A percentile compares a stretch with the other conserved stretches of the same genome.
Conservation (phyloP, 2,329 filamentous ascomycete genomes). For the Dothideomycetes sp. region DNA sequence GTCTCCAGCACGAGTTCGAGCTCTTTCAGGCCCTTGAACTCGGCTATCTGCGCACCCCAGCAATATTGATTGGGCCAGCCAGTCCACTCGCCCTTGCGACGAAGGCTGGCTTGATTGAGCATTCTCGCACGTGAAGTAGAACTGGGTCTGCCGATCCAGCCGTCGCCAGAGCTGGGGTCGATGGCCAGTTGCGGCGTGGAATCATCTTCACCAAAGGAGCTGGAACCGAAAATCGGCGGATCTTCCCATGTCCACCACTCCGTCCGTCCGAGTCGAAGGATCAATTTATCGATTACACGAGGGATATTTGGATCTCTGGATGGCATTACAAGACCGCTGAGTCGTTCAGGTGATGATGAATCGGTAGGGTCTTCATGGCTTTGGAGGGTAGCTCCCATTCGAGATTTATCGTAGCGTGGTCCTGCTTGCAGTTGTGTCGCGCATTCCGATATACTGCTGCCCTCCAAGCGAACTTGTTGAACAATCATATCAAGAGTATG, state of each 20-base stretch:
- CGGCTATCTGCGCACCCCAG: neutral
- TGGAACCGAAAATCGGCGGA: neutral
- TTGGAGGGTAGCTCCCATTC: neutral
- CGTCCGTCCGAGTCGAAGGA: slow-evolving; percentile 2
- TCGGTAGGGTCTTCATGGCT: neutral
- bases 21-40: slow-evolving; percentile 14
- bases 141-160: neutral
- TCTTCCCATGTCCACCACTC: slow-evolving; percentile 6
- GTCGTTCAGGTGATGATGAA: neutral
- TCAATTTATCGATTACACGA: neutral
- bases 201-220: no score
- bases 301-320: neutral
- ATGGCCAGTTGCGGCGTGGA: neutral
- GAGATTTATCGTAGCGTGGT: neutral
- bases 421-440: neutral
- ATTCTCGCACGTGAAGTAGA: neutral
- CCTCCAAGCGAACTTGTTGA: neutral
- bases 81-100: neutral
- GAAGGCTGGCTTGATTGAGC: neutral
- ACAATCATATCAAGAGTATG: neutral
- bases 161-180: neutral
- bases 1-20: slow-evolving; percentile 19
- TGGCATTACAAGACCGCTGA: neutral
- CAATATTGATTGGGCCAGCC: neutral
- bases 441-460: neutral